Base-by-base conservation (phyloP, 2,329 filamentous ascomycete genomes). In the Alternaria novae-zelandiae region DNA sequence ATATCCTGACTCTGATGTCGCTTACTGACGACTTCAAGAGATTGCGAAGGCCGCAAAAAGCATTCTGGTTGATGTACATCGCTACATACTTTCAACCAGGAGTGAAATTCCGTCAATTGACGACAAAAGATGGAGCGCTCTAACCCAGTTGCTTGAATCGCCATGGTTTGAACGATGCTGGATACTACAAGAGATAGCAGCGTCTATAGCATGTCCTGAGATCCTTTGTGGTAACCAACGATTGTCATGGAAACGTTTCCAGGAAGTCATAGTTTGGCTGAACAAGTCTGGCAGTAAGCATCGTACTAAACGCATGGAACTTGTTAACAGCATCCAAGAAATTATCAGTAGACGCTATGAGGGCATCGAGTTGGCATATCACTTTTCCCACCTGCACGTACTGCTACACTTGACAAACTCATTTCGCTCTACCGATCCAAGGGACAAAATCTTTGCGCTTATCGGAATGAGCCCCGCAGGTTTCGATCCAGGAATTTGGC, bases 151-250 rank as follows among this genome's bases (percentile, higher is more conserved):
- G 4, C 32, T 41, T 1, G 32, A 41, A 9, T 41, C 15, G 2
- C 32, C 32, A 41, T 41, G 32, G 32, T 17, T 41, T 5, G 32
- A 41, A 5, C 32, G 32, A 1, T 41, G 32, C 4, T 41, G 32
- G 32, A 41, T 41, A 0, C 32, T 41, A 2, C 32, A 41, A 10
- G 32, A 41, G 15, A 17, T 41, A 1, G 32, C 32, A 17, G 32
- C 2, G 32, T 41, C 32, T 5, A 10, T 0, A 41, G 8, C 0
- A n/a, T 41, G 32, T 1, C 32, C 32, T 0, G 15, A 17, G 2
- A n/a, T 41, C 0, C 32, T n/a, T 41, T 41, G 15, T 0, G 32
- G 32, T 10, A 17, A 41, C 2, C 15, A 41, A 10, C 15, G 2
- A 10, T n/a, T 41, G 4, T 41, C 32, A 1, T 41, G 32, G 32